Evolutionary conservation across 495 filamentous ascomycete species (phyloP).

Genomic region (Staphylotrichum longicolle): DNA sequence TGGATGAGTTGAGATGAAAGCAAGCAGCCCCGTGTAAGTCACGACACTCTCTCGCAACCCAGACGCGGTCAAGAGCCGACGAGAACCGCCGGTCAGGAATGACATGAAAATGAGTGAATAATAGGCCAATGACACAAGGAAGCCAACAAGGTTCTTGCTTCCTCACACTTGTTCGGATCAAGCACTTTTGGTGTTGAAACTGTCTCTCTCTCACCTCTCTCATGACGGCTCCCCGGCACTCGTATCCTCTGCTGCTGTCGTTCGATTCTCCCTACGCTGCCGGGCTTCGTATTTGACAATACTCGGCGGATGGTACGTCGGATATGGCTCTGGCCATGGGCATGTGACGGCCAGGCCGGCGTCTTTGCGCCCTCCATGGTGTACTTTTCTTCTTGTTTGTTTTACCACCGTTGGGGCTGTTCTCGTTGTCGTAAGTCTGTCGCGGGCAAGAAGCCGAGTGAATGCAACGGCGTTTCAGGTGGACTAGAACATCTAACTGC

Average conservation of each 20-base stretch:
- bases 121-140: too few species aligned
- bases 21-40: constrained; percentile 6
- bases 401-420: neutral
- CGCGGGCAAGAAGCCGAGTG: neutral
- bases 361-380: neutral
- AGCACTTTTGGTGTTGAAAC: too few species aligned
- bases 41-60: neutral
- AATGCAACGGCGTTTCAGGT: neutral
- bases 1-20: constrained; percentile 15
- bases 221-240: neutral
- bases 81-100: neutral
- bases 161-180: too few species aligned
- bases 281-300: neutral
- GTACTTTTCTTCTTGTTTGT: too few species aligned
- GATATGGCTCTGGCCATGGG: neutral
- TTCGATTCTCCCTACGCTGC: neutral
- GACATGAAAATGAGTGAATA: neutral
- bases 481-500: neutral
- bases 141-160: too few species aligned
- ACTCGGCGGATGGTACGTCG: neutral
- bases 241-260: constrained; percentile 1
- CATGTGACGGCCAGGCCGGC: neutral
- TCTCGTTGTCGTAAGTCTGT: too few species aligned
- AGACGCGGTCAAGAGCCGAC: too few species aligned
- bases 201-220: constrained; percentile 4